Evolutionary conservation across 805 yeast species (phyloP), one percentile per base, ranked within the genome.

Genomic region (Suhomyces canberraensis): DNA sequence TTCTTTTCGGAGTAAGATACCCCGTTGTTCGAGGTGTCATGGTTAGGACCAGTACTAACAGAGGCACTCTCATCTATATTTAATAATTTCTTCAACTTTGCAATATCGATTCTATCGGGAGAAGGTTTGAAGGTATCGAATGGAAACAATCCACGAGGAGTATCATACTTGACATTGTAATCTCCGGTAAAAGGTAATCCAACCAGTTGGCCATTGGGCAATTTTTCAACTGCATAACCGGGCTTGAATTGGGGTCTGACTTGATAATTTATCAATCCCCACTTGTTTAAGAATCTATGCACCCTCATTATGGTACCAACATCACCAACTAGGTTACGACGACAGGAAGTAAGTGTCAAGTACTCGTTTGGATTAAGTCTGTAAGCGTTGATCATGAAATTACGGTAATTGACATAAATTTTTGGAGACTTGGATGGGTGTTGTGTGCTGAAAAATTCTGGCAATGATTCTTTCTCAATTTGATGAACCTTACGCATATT

Each of bases 201-300:
- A 17, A 64, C 69, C 52, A 54, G 63, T 16, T 55, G 52, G 1
- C 72, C 73, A 43, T 65, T 64, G 8, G 71, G 66, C 26, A 65
- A 44, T 40, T 65, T 66, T 39, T 80, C 85, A 13, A 81, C 71
- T 2, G 71, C 68, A 35, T 78, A 69, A 17, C 73, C 73, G 3
- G 95, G 93, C 44, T 81, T 75, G 36, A 80, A 69, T 44, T 78
- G 84, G 1, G 90, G 86, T 54, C 83, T 85, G 2, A 90, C 95
- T 60, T 90, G 97, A 58, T 90, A 90, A 60, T 90, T 90, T 36
- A 90, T 86, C 35, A 90, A 68, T 0, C 97, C 97, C 97, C 97
- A 90, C 57, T 84, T 84, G 48, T 79, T 86, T 40, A 90, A 65
- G 54, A 90, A 89, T 35, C 81, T 73, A 54, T 87, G 95, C 7